Conservation (phyloP, 1,139 yeast species). For the Hyphopichia pseudoburtonii region DNA sequence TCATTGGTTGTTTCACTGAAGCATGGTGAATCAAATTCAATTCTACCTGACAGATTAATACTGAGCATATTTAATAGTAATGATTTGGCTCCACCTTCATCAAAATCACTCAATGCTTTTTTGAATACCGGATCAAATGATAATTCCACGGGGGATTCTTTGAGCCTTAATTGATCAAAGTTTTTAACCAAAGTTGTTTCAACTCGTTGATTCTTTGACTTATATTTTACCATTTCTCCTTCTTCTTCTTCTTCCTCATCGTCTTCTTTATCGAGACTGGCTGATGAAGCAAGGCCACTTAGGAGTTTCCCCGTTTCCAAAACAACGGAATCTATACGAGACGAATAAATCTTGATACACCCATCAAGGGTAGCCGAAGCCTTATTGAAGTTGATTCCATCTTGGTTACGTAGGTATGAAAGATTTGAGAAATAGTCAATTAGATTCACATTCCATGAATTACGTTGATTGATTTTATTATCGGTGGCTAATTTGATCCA, state of each 20-base stretch:
- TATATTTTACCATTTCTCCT: not conserved
- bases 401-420: conserved; percentile 57
- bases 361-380: conserved; percentile 85
- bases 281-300: conserved; percentile 49
- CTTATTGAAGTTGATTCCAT: conserved; percentile 67
- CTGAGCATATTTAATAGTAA: conserved; percentile 60
- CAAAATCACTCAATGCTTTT: conserved; percentile 75
- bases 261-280: not conserved
- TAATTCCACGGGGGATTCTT: conserved; percentile 61
- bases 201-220: conserved; percentile 6
- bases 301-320: conserved; percentile 73
- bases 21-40: conserved; percentile 45
- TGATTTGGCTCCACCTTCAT: conserved; percentile 81
- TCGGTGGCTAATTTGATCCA: conserved; percentile 37
- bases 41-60: conserved; percentile 46
- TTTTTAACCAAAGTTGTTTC: conserved; percentile 29
- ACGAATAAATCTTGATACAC: conserved; percentile 79
- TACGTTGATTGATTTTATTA: conserved; percentile 38
- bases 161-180: conserved; percentile 52
- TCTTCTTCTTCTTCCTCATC: not conserved
- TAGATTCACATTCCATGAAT: conserved; percentile 72
- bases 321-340: conserved; percentile 80
- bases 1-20: too few species aligned
- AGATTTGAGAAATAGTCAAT: conserved; percentile 76
- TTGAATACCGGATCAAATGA: conserved; percentile 74